Percentiles rank a stretch among this genome's conserved stretches.
Conservation (phyloP, 1,139 yeast genomes). For the Blastobotrys arbuscula region DNA sequence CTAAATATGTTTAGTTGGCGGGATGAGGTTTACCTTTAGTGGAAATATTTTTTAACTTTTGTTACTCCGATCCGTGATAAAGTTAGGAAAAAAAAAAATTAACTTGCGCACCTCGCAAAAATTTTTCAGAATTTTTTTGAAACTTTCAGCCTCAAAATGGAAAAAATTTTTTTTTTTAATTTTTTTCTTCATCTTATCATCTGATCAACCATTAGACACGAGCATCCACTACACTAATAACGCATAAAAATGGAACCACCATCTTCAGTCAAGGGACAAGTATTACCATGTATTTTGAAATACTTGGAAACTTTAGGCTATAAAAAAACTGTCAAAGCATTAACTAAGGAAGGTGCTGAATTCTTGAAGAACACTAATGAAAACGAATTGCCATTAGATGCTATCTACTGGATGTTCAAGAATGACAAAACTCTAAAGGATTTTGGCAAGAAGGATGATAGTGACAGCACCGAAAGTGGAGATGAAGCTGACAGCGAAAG, state of each 20-base stretch:
- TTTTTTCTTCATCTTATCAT: neutral
- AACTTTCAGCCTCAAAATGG: neutral
- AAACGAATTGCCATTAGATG: conserved; percentile 20
- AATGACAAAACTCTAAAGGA: conserved; percentile 25
- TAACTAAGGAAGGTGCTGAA: conserved; percentile 20
- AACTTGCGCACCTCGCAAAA: too few species aligned
- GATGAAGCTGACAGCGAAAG: conserved; percentile 19
- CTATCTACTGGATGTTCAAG: conserved; percentile 25
- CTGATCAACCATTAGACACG: neutral
- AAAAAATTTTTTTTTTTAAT: too few species aligned
- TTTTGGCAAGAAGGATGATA: conserved; percentile 23
- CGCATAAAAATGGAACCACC: conserved; percentile 1
- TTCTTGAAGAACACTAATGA: conserved; percentile 12
- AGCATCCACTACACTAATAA: neutral
- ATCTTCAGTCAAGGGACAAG: conserved; percentile 14
- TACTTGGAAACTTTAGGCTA: conserved; percentile 26
- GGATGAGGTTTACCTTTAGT: too few species aligned
- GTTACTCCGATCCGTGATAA: too few species aligned
- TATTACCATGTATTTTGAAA: conserved; percentile 26
- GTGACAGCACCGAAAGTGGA: conserved; percentile 18
- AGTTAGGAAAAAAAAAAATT: too few species aligned
- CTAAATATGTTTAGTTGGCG: too few species aligned
- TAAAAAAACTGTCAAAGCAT: conserved; percentile 26
- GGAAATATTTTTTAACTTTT: too few species aligned
- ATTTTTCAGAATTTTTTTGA: neutral